Percentiles rank a stretch among this genome's conserved stretches.
Conservation (phyloP, 2,329 filamentous ascomycete species). For the Chlorencoelia australis region DNA sequence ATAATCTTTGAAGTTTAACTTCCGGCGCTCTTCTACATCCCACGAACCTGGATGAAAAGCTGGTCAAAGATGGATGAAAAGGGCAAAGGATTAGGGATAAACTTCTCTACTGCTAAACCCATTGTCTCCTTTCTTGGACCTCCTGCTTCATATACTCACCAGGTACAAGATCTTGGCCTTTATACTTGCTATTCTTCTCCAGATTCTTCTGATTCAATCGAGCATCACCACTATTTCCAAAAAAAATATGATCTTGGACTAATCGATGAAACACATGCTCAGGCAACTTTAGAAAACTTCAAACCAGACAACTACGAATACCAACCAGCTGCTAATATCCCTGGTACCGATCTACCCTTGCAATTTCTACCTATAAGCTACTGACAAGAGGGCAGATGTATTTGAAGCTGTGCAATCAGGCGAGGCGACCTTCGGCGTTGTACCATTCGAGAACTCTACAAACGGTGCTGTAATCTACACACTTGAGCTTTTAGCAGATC, state of each 20-base stretch:
- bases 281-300: slow-evolving; percentile 46
- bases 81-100: no score
- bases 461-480: slow-evolving; percentile 89
- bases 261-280: slow-evolving; percentile 22
- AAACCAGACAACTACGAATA: slow-evolving; percentile 19
- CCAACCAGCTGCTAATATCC: slow-evolving; percentile 8
- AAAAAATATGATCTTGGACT: slow-evolving; percentile 12
- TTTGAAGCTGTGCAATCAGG: slow-evolving; percentile 68
- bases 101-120: slow-evolving; percentile 9
- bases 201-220: no score
- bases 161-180: slow-evolving; percentile 37
- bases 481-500: slow-evolving; percentile 78
- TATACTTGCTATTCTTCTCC: no score
- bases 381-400: slow-evolving; percentile 48
- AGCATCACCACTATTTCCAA: no score
- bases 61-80: no score
- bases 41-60: no score
- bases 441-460: slow-evolving; percentile 93
- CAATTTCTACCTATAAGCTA: neutral
- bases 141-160: slow-evolving; percentile 57
- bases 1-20: no score
- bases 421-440: slow-evolving; percentile 60
- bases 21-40: no score
- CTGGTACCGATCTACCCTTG: slow-evolving; percentile 12
- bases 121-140: slow-evolving; percentile 52